Evolutionary conservation across 208 protist species (phyloP), one percentile per base, ranked within the genome.

Genomic region (Lotmaria passim): DNA sequence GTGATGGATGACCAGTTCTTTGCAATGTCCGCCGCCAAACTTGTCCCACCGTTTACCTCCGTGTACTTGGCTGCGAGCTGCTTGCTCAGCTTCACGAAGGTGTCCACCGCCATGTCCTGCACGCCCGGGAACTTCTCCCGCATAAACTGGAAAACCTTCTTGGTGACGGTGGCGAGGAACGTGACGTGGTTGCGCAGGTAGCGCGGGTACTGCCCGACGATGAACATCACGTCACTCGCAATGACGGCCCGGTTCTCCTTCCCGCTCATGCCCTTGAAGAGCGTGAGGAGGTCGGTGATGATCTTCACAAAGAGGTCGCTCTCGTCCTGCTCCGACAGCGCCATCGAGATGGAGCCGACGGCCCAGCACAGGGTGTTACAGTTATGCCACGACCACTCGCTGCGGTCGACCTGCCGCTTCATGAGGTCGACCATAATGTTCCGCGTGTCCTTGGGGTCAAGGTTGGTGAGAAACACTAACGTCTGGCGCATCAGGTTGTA

Each of bases 61-160:
- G 17, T 74, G 60, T 96, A 96, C 99, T 99, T 47, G 82, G 83
- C 14, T 77, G 69, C 82, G 50, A 99, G 98, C 63, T 98, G 92
- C 38, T 98, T 83, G 15, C 96, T 86, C 51, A 99, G 98, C 82
- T 99, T 99, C 48, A 99, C 81, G 64, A 99, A 99, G 0, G 99
- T 99, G 68, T 99, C 99, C 71, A 99, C 69, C 77, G 98, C 95
- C 99, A 99, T 99, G 78, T 99, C 99, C 82, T 99, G 98, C 34
- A 99, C 98, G 26, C 99, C 99, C 6, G 95, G 96, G 78, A 99
- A 98, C 26, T 85, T 86, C 70, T 99, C 99, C 52, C 98, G 94
- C 99, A 99, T 99, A 75, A 99, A 99, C 75, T 99, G 98, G 70
- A 99, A 99, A 10, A 99, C 89, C 77, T 99, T 99, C 30, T 96